Evolutionary conservation across 2,329 filamentous ascomycete genomes (phyloP).

Genomic region (Aspergillus clavatus): DNA sequence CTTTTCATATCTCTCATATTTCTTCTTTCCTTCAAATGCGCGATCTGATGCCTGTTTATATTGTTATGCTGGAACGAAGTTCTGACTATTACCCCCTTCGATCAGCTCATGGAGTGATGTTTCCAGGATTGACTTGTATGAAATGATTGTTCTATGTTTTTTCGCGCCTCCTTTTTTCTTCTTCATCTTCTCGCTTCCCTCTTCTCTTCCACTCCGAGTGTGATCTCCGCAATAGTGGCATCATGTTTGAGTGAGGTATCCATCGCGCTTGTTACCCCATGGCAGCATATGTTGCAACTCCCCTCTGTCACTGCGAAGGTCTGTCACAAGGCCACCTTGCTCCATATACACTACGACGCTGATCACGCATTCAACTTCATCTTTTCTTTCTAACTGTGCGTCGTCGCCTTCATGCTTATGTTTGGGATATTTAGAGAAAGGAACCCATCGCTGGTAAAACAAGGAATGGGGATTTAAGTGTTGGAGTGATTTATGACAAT

Average conservation of each 20-base stretch:
- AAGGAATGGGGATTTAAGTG: constrained; percentile 9
- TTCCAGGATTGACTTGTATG: constrained; percentile 23
- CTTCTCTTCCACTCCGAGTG: no score
- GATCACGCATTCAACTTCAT: constrained; percentile 8
- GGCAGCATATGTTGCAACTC: constrained; percentile 1
- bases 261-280: background rate
- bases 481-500: constrained; percentile 8
- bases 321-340: background rate
- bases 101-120: constrained; percentile 13
- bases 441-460: constrained; percentile 36
- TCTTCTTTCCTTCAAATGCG: constrained; percentile 11
- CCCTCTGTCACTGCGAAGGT: constrained; percentile 5
- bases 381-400: constrained; percentile 5
- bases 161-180: constrained; percentile 1
- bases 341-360: background rate
- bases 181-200: background rate
- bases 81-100: constrained; percentile 12
- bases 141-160: constrained; percentile 18
- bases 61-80: constrained; percentile 24
- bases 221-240: no score
- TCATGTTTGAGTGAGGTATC: no score
- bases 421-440: constrained; percentile 27
- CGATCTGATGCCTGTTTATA: constrained; percentile 27
- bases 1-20: no score
- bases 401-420: constrained; percentile 15